Evolutionary conservation across 257 asterid species (phyloP).

Genomic region (Nicotiana sylvestris): DNA sequence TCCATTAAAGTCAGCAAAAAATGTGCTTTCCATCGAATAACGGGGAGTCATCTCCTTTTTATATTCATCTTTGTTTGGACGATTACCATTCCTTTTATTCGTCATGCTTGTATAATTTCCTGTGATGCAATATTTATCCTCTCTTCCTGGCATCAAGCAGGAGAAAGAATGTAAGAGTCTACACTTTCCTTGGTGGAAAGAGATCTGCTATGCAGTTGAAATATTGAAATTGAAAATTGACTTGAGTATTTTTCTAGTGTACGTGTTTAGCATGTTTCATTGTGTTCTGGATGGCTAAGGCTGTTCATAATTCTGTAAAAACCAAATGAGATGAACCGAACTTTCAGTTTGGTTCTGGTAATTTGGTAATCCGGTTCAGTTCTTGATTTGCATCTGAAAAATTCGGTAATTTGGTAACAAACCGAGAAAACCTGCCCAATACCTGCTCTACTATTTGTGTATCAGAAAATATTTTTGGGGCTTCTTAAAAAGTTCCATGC

Average conservation of each 20-base stretch:
- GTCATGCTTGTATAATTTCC: background rate
- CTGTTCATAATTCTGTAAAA: background rate
- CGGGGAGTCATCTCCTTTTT: background rate
- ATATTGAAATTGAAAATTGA: background rate
- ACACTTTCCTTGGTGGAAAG: background rate
- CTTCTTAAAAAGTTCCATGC: background rate
- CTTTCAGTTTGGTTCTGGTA: background rate
- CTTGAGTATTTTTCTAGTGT: background rate
- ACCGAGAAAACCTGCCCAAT: background rate
- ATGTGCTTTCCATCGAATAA: background rate
- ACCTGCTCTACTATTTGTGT: background rate
- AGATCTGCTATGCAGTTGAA: background rate
- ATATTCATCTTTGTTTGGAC: background rate
- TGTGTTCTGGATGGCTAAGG: background rate
- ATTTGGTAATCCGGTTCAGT: background rate
- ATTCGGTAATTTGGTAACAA: background rate
- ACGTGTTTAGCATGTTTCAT: background rate
- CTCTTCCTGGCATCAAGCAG: background rate
- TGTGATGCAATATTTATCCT: background rate
- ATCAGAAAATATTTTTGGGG: background rate
- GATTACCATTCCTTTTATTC: background rate
- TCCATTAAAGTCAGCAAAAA: background rate
- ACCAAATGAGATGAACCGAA: background rate
- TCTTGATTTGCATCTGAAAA: background rate
- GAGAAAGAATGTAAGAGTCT: background rate